phyloP scores from a whole-genome alignment of 2,329 filamentous ascomycete species.

The Leptosphaerulina australis region DNA sequence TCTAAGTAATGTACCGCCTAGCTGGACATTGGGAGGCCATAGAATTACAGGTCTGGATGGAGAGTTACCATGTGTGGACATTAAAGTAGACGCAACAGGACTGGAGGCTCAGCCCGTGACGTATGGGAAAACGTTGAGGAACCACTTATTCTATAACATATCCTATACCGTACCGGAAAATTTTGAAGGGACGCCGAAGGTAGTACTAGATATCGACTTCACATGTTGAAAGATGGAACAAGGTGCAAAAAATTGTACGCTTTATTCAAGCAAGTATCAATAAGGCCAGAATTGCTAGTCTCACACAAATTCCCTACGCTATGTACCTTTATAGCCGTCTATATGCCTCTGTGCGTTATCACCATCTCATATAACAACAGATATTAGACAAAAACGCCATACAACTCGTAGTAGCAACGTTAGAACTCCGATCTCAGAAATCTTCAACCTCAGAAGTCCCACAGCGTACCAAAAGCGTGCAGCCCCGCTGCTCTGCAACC shows the following conservation, averaged over 20 bases:
- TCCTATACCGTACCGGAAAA: conserved; percentile 53
- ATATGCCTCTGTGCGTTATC: background rate
- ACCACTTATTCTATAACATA: conserved; percentile 56
- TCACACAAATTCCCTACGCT: too few species aligned
- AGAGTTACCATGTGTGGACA: conserved; percentile 46
- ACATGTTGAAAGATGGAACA: conserved; percentile 35
- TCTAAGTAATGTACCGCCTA: conserved; percentile 26
- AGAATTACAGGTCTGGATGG: conserved; percentile 20
- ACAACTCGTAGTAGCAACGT: background rate
- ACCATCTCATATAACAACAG: background rate
- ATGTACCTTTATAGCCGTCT: conserved; percentile 7
- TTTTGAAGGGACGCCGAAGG: conserved; percentile 49
- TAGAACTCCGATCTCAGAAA: too few species aligned
- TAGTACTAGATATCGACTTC: conserved; percentile 45
- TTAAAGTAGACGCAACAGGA: conserved; percentile 49
- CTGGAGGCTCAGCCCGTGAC: conserved; percentile 46
- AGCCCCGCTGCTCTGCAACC: conserved; percentile 40
- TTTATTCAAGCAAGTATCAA: too few species aligned
- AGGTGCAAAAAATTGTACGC: background rate
- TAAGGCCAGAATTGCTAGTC: too few species aligned
- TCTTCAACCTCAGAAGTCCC: conserved; percentile 43
- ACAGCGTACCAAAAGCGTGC: conserved; percentile 45
- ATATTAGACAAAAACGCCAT: background rate
- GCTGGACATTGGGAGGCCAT: conserved; percentile 23
- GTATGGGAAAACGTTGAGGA: conserved; percentile 49